These are phyloP conservation scores for Penicillium crustosum DNA, from an alignment of 2,329 filamentous ascomycete genomes.

Conservation along the genomic window DNA sequence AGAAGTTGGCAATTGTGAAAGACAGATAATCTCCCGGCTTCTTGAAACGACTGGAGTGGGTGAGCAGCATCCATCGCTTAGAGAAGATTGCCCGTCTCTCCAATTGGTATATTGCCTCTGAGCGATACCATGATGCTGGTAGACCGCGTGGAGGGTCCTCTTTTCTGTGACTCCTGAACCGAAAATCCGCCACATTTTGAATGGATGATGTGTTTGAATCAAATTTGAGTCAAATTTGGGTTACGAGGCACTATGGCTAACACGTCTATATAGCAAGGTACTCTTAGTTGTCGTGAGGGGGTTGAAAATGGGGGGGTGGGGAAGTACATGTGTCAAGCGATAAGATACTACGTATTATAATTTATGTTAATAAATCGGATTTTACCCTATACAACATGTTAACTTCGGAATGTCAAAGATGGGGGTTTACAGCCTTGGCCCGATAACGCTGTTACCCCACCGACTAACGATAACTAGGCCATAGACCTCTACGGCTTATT, in stretches of 20 bases:
- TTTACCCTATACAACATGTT: neutral
- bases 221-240: neutral
- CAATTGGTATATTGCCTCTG: slow-evolving; percentile 26
- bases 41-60: slow-evolving; percentile 22
- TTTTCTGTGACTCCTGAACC: neutral
- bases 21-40: slow-evolving; percentile 25
- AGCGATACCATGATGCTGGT: slow-evolving; percentile 30
- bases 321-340: neutral
- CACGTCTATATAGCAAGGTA: neutral
- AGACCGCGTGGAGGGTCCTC: slow-evolving; percentile 16
- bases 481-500: too few species aligned
- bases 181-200: slow-evolving; percentile 17
- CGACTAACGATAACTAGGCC: neutral
- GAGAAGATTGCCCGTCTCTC: slow-evolving; percentile 31
- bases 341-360: neutral
- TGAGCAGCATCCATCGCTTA: slow-evolving; percentile 27
- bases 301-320: neutral
- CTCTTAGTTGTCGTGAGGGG: neutral
- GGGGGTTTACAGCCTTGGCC: slow-evolving; percentile 1
- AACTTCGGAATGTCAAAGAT: slow-evolving; percentile 8
- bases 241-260: neutral
- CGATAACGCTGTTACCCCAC: neutral
- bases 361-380: neutral
- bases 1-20: slow-evolving; percentile 17
- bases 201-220: neutral